Base-by-base conservation (phyloP, 495 filamentous ascomycete genomes). In the Penicillium cinerascens region DNA sequence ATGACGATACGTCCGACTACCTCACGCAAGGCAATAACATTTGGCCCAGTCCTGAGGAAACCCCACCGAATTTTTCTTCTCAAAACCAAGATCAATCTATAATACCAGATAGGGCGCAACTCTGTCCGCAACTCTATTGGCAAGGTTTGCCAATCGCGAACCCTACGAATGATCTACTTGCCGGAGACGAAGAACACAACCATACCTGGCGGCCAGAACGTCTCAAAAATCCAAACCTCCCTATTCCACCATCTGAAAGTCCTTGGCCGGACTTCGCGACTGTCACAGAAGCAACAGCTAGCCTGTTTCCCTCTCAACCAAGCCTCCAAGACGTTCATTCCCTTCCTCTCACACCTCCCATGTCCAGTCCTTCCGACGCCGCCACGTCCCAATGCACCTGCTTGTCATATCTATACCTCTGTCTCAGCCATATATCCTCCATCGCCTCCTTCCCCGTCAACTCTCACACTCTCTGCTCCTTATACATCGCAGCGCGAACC, bases 401-500 rank as follows among this genome's bases (percentile, higher is more conserved):
- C 54, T 51, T 78, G 20, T 74, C 75, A 23, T 72, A 73, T 42
- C 55, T 78, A 6, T 78, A 78, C 43, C 65, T 78, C 16, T 72
- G 68, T 20, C 71, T 78, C 52, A 74, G 69, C 52, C 72, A 73
- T 44, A 65, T 78, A 11, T 71, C 72, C 35, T 73, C 71, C 20
- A 57, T 75, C 9, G 60, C 66, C 37, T 66, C 73, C 4, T 74
- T 75, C 42, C 73, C 73, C 9, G 58, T 76, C 54, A 70, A 63
- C n/a, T 62, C 65, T 6, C 66, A 75, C 54, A 76, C 82, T 8
- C 63, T 87, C 47, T 72, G 67, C 17, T 78, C 82, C 5, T 71
- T 86, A 23, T 82, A 81, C n/a, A 70, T 74, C 35, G 82, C 81
- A 9, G 72, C 82, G 6, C 67, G 68, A 49, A 77, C 77, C 6